Evolutionary conservation across 805 yeast genomes (phyloP).

Genomic region (Maudiozyma pseudohumilis): DNA sequence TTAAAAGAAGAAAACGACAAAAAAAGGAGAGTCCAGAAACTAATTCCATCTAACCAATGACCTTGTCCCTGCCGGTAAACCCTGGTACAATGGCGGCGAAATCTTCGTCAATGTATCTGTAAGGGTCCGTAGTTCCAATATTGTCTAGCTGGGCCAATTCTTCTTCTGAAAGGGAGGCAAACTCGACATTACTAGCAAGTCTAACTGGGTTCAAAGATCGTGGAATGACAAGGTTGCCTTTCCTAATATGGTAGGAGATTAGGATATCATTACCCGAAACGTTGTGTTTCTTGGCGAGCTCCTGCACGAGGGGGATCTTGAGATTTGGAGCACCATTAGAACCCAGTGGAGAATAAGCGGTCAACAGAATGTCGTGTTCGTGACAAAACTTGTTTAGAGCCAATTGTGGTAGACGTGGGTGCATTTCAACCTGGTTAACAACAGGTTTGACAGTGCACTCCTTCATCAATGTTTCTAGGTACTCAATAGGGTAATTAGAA

Average conservation of each 20-base stretch:
- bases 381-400: constrained; percentile 46
- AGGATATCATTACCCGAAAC: constrained; percentile 47
- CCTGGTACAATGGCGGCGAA: constrained; percentile 24
- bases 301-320: constrained; percentile 38
- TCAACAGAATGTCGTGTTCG: constrained; percentile 41
- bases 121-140: constrained; percentile 25
- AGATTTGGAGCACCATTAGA: constrained; percentile 55
- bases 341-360: constrained; percentile 59
- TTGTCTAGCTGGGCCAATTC: constrained; percentile 33
- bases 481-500: constrained; percentile 39
- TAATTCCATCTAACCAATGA: not conserved
- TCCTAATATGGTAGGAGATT: constrained; percentile 52
- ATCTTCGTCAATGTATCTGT: constrained; percentile 26
- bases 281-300: constrained; percentile 47
- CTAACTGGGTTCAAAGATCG: constrained; percentile 64
- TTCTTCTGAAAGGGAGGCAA: constrained; percentile 32
- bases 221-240: constrained; percentile 56
- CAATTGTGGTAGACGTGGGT: constrained; percentile 60
- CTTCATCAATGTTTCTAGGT: constrained; percentile 33
- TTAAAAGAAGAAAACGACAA: no score
- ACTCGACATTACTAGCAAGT: constrained; percentile 35
- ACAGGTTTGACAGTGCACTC: constrained; percentile 43
- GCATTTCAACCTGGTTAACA: constrained; percentile 56
- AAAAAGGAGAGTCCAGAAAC: no score
- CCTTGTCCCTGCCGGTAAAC: constrained; percentile 13